Percentiles rank a stretch among this genome's conserved stretches.
These are phyloP conservation scores for Omphalea diandra DNA, from an alignment of 441 rosid genomes.

Conservation along the genomic window DNA sequence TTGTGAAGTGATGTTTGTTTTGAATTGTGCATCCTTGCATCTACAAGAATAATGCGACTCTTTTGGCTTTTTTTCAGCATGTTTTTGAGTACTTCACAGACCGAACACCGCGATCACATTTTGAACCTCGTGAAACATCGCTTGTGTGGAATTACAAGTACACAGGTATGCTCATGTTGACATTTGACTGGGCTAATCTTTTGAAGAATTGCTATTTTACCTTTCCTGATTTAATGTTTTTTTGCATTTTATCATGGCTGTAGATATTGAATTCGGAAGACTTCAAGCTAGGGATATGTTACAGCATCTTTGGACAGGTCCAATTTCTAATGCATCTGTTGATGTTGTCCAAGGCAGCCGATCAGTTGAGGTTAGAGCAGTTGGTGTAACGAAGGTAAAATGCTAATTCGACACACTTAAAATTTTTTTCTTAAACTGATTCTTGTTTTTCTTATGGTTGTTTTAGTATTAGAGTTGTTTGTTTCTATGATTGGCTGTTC, in stretches of 20 bases:
- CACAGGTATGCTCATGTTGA: slow-evolving; percentile 61
- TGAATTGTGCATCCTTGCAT: slow-evolving; percentile 9
- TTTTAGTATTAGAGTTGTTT: slow-evolving; percentile 3
- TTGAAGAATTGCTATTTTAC: slow-evolving; percentile 2
- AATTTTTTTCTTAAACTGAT: neutral
- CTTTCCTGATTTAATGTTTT: neutral
- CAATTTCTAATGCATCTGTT: slow-evolving; percentile 96
- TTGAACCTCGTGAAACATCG: slow-evolving; percentile 82
- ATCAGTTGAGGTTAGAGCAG: slow-evolving; percentile 96
- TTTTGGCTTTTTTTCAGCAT: slow-evolving; percentile 58
- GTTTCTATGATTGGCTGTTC: slow-evolving; percentile 13
- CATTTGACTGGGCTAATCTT: neutral
- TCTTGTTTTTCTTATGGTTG: slow-evolving; percentile 4
- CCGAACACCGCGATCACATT: slow-evolving; percentile 93
- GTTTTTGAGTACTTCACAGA: slow-evolving; percentile 95
- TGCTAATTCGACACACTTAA: neutral
- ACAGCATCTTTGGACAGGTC: slow-evolving; percentile 99
- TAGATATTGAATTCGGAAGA: slow-evolving; percentile 93
- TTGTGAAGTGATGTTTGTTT: slow-evolving; percentile 10
- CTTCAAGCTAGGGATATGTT: slow-evolving; percentile 97
- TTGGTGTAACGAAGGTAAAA: slow-evolving; percentile 95
- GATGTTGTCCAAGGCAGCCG: slow-evolving; percentile 98
- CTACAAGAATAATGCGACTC: slow-evolving; percentile 25
- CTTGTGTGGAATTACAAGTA: slow-evolving; percentile 99
- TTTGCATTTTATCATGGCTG: slow-evolving; percentile 25